Percentiles rank a stretch among this genome's conserved stretches.
Conservation (phyloP, 2,329 filamentous ascomycete species). For the Diplodia seriata region DNA sequence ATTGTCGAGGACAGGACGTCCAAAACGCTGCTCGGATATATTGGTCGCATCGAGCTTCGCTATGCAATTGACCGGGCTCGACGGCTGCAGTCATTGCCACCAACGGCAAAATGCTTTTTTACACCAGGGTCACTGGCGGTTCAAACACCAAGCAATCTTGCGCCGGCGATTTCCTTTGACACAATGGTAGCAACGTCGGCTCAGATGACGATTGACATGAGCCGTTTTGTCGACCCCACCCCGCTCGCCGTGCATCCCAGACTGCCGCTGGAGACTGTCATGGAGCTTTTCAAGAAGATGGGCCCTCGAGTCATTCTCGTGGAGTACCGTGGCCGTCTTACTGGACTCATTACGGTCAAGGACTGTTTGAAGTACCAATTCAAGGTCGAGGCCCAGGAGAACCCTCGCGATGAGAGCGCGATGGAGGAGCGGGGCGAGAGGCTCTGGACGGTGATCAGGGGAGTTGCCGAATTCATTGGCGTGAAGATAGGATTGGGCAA, state of each 20-base stretch:
- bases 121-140: conserved; percentile 47
- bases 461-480: conserved; percentile 26
- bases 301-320: conserved; percentile 91
- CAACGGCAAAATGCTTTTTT: conserved; percentile 77
- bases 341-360: conserved; percentile 91
- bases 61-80: conserved; percentile 87
- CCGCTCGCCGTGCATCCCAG: conserved; percentile 91
- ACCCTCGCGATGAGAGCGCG: conserved; percentile 43
- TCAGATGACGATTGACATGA: conserved; percentile 74
- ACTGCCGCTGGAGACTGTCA: conserved; percentile 91
- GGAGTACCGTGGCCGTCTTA: conserved; percentile 83
- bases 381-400: conserved; percentile 87
- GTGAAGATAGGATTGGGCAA: conserved; percentile 14
- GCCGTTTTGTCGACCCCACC: conserved; percentile 85
- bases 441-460: conserved; percentile 30
- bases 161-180: conserved; percentile 61
- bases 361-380: conserved; percentile 98
- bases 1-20: conserved; percentile 77
- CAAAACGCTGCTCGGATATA: conserved; percentile 84
- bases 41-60: conserved; percentile 87
- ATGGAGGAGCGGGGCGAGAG: conserved; percentile 31
- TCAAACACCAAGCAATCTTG: conserved; percentile 41
- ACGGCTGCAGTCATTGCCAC: conserved; percentile 69
- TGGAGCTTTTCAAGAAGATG: conserved; percentile 99
- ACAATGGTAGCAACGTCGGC: conserved; percentile 63